Base-by-base conservation (phyloP, 2,329 filamentous ascomycete species). In the Cordyceps javanica region DNA sequence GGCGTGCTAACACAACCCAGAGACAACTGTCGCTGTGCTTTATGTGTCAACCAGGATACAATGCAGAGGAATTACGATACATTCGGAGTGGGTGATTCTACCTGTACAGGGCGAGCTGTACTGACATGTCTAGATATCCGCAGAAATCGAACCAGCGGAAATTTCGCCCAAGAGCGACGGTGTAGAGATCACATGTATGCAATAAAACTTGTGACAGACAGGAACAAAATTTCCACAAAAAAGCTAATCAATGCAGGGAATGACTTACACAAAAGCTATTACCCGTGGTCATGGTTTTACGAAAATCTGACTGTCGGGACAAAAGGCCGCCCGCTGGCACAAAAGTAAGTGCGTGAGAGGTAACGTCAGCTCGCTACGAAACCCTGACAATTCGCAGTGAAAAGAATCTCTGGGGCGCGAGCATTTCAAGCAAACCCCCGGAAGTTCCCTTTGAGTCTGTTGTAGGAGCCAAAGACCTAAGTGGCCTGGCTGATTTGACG, bases 231-330 rank as follows among this genome's bases (percentile, higher is more conserved):
- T 21, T 23, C 14, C 23, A 16, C 30, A 48, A 63, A 58, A 60
- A 32, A 14, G 45, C 45, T 51, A 45, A 11, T 54, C n/a, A 7
- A 14, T 14, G 19, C n/a, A 90, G 87, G 87, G 87, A 79, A 80
- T 60, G 86, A 89, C 67, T 77, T 77, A 1, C 91, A 96, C 69
- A 67, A 76, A 45, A 91, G 89, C 70, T 71, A 76, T 25, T 95
- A 91, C 67, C 68, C 77, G 1, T 86, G 81, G 78, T 75, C 75
- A 90, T 58, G 64, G 75, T 57, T 71, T 70, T 53, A 51, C 28
- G 53, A 61, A 10, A 60, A 59, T 5, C 34, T 63, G 9, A 45
- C 50, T 16, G 46, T 48, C 5, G 13, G 28, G 78, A 84, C 65
- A 65, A 73, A 19, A 64, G 67, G 13, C 32, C 44, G 26, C 45